phyloP scores from a whole-genome alignment of 1,284 basidiomycete genomes.

The Marasmius tenuissimus region DNA sequence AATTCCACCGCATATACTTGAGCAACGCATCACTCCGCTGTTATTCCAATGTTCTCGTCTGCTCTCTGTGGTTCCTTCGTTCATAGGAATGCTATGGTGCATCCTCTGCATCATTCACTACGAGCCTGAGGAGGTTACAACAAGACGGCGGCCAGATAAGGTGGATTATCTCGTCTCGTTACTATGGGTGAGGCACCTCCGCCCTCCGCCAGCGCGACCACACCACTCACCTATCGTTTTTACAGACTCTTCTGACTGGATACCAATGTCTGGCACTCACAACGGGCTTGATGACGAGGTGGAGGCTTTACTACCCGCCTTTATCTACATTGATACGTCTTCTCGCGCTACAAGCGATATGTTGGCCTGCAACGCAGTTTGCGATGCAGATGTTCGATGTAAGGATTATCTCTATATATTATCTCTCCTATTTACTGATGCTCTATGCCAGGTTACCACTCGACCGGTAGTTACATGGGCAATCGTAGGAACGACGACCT shows the following conservation, averaged over 20 bases:
- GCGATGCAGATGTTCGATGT: constrained; percentile 70
- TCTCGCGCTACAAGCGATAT: constrained; percentile 81
- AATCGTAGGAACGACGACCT: constrained; percentile 79
- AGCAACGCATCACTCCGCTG: constrained; percentile 39
- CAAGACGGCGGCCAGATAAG: constrained; percentile 40
- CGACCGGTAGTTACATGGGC: constrained; percentile 81
- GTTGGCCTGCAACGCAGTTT: constrained; percentile 85
- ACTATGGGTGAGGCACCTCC: constrained; percentile 56
- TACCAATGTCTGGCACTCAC: constrained; percentile 80
- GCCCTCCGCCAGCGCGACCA: not conserved
- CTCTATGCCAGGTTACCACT: constrained; percentile 22
- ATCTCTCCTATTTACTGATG: not conserved
- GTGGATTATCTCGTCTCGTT: constrained; percentile 63
- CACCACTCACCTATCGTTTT: not conserved
- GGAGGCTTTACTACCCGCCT: constrained; percentile 81
- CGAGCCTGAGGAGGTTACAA: not conserved
- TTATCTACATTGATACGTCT: constrained; percentile 81
- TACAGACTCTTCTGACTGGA: constrained; percentile 73
- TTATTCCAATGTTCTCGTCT: constrained; percentile 53
- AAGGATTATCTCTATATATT: not conserved
- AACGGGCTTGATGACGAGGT: constrained; percentile 77
- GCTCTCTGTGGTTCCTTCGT: constrained; percentile 70
- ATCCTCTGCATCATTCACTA: constrained; percentile 39
- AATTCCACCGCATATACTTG: constrained; percentile 40
- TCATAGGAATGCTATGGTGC: constrained; percentile 64